phyloP scores from a whole-genome alignment of 164 flowering plant species.

The Vitis amurensis region DNA sequence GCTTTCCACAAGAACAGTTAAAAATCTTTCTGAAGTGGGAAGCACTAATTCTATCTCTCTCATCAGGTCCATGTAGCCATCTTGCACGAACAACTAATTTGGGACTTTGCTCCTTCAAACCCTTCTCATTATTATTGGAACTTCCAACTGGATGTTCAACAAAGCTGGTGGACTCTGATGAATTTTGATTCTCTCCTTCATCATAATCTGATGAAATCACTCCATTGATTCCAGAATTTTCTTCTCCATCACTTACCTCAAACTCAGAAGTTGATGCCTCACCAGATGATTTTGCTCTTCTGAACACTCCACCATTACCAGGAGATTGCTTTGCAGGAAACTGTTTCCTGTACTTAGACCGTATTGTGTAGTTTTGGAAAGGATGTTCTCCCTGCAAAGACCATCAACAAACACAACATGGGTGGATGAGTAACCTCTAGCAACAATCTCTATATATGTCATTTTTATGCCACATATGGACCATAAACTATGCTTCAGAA shows the following conservation, averaged over 20 bases:
- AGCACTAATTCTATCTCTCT: conserved; percentile 62
- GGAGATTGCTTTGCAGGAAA: conserved; percentile 19
- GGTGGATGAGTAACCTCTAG: background rate
- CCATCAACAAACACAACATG: conserved; percentile 2
- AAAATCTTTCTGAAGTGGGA: conserved; percentile 84
- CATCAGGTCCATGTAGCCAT: conserved; percentile 89
- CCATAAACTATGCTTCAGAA: background rate
- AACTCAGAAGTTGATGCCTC: conserved; percentile 24
- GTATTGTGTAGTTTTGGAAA: conserved; percentile 82
- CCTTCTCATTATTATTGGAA: conserved; percentile 11
- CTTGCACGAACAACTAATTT: conserved; percentile 48
- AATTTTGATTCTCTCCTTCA: conserved; percentile 12
- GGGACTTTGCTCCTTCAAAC: conserved; percentile 18
- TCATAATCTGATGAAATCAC: conserved; percentile 10
- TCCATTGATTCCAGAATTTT: conserved; percentile 20
- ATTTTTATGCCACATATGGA: background rate
- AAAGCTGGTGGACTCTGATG: conserved; percentile 11
- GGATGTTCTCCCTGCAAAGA: conserved; percentile 80
- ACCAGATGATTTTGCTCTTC: conserved; percentile 20
- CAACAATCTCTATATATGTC: background rate
- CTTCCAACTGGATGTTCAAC: conserved; percentile 22
- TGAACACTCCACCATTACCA: conserved; percentile 10
- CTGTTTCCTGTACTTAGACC: conserved; percentile 72
- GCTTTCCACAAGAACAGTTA: conserved; percentile 64
- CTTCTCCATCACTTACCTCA: conserved; percentile 40